These are phyloP conservation scores for Aspergillus calidoustus DNA, from an alignment of 2,329 filamentous ascomycete species.

Conservation along the genomic window DNA sequence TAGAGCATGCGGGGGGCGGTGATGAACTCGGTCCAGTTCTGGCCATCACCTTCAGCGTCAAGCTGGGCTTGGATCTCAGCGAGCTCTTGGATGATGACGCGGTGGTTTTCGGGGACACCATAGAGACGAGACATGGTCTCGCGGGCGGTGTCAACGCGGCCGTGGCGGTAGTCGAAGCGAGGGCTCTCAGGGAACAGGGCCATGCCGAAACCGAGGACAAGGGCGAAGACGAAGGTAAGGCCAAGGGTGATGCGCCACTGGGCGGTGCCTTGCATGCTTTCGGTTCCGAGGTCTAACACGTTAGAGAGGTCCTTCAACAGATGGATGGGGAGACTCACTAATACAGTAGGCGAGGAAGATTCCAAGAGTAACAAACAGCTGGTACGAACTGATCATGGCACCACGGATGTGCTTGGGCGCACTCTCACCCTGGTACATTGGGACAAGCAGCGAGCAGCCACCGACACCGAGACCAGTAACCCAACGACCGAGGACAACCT, in stretches of 20 bases:
- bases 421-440: conserved; percentile 54
- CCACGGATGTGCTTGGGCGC: conserved; percentile 52
- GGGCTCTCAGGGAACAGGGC: conserved; percentile 61
- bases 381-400: conserved; percentile 52
- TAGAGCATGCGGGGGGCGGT: conserved; percentile 53
- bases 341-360: conserved; percentile 53
- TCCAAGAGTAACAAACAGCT: conserved; percentile 54
- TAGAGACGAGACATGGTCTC: conserved; percentile 60
- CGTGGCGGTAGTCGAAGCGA: conserved; percentile 61
- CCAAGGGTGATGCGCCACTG: conserved; percentile 59
- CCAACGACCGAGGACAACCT: conserved; percentile 50
- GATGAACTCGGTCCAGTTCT: conserved; percentile 49
- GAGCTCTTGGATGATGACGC: conserved; percentile 58
- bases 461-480: conserved; percentile 52
- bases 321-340: conserved; percentile 22
- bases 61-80: conserved; percentile 62
- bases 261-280: conserved; percentile 45
- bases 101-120: conserved; percentile 59
- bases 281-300: conserved; percentile 43
- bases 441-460: conserved; percentile 49
- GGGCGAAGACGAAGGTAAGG: conserved; percentile 61
- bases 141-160: conserved; percentile 56
- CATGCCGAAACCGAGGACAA: conserved; percentile 61
- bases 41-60: conserved; percentile 54
- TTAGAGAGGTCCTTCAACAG: background rate